phyloP scores from a whole-genome alignment of 352 stramenopile species.

The Phytophthora syringae region DNA sequence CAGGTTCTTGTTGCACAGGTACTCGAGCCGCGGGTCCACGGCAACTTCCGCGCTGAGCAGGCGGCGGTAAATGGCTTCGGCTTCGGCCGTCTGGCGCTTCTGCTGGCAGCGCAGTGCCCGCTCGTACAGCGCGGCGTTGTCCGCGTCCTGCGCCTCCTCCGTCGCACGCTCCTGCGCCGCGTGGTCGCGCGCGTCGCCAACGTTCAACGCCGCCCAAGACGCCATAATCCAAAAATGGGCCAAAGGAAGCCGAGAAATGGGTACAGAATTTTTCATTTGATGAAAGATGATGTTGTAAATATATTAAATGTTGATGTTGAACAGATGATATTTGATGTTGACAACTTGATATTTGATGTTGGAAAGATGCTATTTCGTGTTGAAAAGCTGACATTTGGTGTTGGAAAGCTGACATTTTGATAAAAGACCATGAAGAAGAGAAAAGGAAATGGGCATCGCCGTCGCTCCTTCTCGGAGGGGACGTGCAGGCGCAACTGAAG shows the following conservation, averaged over 20 bases:
- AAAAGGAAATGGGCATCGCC: not conserved
- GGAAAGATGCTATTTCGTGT: too few relatives aligned
- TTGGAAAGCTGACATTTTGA: not conserved
- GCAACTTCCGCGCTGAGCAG: constrained; percentile 31
- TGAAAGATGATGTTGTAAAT: too few relatives aligned
- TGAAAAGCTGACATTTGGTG: too few relatives aligned
- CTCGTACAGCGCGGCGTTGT: constrained; percentile 65
- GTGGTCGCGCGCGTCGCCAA: constrained; percentile 25
- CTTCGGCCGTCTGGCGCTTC: constrained; percentile 43
- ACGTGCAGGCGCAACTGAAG: constrained; percentile 11
- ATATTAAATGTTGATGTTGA: too few relatives aligned
- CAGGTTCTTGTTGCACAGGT: constrained; percentile 77
- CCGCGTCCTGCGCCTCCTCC: constrained; percentile 74
- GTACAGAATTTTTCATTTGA: not conserved
- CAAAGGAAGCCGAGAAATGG: not conserved
- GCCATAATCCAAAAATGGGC: constrained; percentile 30
- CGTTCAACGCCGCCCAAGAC: constrained; percentile 77
- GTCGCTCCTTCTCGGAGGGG: constrained; percentile 24
- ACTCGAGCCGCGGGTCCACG: constrained; percentile 59
- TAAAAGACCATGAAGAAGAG: constrained; percentile 9
- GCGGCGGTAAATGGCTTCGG: constrained; percentile 47
- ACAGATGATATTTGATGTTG: too few relatives aligned
- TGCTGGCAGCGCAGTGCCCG: constrained; percentile 73
- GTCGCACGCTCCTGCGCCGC: constrained; percentile 44
- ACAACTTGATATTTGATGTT: too few relatives aligned